Percentiles rank a stretch among this genome's conserved stretches.
These are phyloP conservation scores for Colletotrichum sp. DNA, from an alignment of 2,329 filamentous ascomycete genomes.

Conservation along the genomic window DNA sequence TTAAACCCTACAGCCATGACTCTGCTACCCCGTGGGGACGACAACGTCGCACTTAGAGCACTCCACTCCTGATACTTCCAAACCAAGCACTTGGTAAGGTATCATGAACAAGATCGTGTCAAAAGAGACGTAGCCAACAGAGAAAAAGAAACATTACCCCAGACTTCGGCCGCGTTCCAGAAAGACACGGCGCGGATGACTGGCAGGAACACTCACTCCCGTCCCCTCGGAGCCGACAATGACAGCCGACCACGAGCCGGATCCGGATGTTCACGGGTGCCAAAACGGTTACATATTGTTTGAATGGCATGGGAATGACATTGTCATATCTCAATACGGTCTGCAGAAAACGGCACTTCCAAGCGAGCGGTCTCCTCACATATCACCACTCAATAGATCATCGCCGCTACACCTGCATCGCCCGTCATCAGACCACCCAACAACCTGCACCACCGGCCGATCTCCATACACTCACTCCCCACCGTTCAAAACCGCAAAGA, in stretches of 20 bases:
- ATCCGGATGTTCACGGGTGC: background rate
- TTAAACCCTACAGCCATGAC: constrained; percentile 7
- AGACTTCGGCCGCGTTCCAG: background rate
- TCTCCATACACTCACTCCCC: background rate
- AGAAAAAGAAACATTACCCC: background rate
- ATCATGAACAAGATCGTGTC: background rate
- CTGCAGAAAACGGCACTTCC: background rate
- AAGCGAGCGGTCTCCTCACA: background rate
- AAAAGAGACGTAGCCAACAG: background rate
- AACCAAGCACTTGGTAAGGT: background rate
- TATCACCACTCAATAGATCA: background rate
- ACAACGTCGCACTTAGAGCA: background rate
- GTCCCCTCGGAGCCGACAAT: background rate
- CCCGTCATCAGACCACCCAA: background rate
- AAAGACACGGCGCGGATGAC: background rate
- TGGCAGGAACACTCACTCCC: background rate
- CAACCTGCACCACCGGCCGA: background rate
- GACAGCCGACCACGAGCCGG: background rate
- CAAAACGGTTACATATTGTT: background rate
- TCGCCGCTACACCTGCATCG: background rate
- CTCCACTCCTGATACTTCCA: background rate
- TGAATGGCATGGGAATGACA: background rate
- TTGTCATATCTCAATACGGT: background rate
- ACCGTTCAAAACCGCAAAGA: background rate
- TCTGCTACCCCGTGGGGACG: constrained; percentile 7